These are phyloP conservation scores for Phycomyces nitens DNA, from an alignment of 192 early-diverging fungal species.

Conservation along the genomic window DNA sequence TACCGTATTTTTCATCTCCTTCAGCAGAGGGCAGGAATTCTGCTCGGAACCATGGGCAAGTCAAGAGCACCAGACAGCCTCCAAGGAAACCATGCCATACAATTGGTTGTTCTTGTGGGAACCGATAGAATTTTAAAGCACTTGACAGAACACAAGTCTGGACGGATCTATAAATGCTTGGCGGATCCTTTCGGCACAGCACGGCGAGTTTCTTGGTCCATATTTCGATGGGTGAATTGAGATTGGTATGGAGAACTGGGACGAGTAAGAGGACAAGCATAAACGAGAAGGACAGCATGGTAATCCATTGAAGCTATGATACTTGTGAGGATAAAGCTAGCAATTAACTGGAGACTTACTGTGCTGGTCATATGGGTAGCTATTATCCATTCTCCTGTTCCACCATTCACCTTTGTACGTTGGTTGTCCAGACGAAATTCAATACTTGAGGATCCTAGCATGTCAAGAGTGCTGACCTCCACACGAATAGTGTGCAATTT, in stretches of 20 bases:
- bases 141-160: neutral
- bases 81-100: conserved; percentile 26
- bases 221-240: no score
- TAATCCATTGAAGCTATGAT: no score
- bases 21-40: conserved; percentile 56
- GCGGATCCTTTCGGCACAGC: no score
- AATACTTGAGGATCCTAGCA: conserved; percentile 37
- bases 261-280: no score
- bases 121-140: conserved; percentile 41
- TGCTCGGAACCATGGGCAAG: conserved; percentile 68
- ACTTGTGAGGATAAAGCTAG: no score
- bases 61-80: conserved; percentile 10
- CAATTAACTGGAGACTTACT: conserved; percentile 50
- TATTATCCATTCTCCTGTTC: conserved; percentile 74
- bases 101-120: conserved; percentile 16
- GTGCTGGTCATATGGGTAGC: conserved; percentile 51
- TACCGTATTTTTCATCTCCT: conserved; percentile 37
- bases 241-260: no score
- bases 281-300: no score
- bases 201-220: no score
- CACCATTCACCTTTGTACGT: conserved; percentile 55
- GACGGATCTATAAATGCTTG: neutral
- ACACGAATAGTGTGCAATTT: conserved; percentile 59
- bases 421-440: conserved; percentile 70
- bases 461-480: conserved; percentile 51